phyloP scores from a whole-genome alignment of 2,329 filamentous ascomycete genomes.

The Sarocladium brachiariae region DNA sequence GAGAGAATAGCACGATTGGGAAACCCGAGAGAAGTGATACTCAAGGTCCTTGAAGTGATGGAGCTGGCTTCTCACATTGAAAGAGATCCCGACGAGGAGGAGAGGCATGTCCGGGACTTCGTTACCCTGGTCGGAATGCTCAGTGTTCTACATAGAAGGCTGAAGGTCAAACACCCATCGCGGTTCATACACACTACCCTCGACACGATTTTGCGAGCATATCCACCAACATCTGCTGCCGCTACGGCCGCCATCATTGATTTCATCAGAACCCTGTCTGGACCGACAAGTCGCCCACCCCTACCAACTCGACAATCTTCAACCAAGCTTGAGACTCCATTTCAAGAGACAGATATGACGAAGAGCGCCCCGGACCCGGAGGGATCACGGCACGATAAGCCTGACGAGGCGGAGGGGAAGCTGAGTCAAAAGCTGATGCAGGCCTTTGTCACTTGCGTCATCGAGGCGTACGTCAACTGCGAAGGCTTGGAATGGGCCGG shows the following conservation, averaged over 20 bases:
- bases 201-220: slow-evolving; percentile 62
- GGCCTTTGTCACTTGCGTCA: slow-evolving; percentile 69
- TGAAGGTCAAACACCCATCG: slow-evolving; percentile 72
- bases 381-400: slow-evolving; percentile 29
- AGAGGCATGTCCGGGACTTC: slow-evolving; percentile 33
- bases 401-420: slow-evolving; percentile 48
- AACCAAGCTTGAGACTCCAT: slow-evolving; percentile 46
- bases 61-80: slow-evolving; percentile 37
- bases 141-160: slow-evolving; percentile 63
- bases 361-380: slow-evolving; percentile 57
- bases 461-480: slow-evolving; percentile 65
- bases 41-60: slow-evolving; percentile 71
- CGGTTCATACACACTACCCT: slow-evolving; percentile 73
- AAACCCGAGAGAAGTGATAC: slow-evolving; percentile 73
- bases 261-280: slow-evolving; percentile 62
- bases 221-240: slow-evolving; percentile 56
- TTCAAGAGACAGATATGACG: slow-evolving; percentile 45
- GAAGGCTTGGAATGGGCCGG: slow-evolving; percentile 55
- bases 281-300: slow-evolving; percentile 57
- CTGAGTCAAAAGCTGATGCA: slow-evolving; percentile 61
- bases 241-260: slow-evolving; percentile 65
- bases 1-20: slow-evolving; percentile 69
- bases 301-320: slow-evolving; percentile 54
- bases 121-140: slow-evolving; percentile 65
- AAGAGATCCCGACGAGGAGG: slow-evolving; percentile 21